A percentile compares a stretch with the other conserved stretches of the same genome.
Conservation (phyloP, 768 basidiomycete species). For the Thelephora ganbajun region DNA sequence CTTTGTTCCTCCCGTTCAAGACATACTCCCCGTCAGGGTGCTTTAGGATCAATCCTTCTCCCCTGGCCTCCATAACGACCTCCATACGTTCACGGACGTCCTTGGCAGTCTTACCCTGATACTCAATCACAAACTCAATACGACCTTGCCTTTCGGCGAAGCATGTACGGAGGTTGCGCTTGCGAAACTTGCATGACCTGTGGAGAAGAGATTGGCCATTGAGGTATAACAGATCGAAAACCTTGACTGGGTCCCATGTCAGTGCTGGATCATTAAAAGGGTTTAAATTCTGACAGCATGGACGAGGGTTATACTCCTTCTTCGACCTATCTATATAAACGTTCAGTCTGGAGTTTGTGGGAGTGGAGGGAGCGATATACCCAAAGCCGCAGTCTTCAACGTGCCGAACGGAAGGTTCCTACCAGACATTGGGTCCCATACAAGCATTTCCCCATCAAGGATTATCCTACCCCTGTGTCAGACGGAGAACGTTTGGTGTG, state of each 20-base stretch:
- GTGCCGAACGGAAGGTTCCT: constrained; percentile 87
- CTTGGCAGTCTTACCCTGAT: constrained; percentile 60
- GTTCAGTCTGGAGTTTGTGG: background rate
- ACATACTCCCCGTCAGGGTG: constrained; percentile 68
- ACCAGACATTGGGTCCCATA: constrained; percentile 87
- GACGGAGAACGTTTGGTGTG: background rate
- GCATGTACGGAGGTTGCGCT: constrained; percentile 58
- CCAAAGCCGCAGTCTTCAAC: constrained; percentile 83
- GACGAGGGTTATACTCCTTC: constrained; percentile 62
- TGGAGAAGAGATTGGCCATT: constrained; percentile 72
- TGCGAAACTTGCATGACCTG: constrained; percentile 60
- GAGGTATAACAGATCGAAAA: constrained; percentile 87
- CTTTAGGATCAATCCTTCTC: constrained; percentile 91
- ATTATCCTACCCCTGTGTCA: constrained; percentile 47
- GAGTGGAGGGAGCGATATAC: constrained; percentile 24
- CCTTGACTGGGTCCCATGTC: constrained; percentile 57
- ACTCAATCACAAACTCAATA: constrained; percentile 65
- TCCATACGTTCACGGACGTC: constrained; percentile 77
- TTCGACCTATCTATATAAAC: constrained; percentile 46
- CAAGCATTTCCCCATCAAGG: constrained; percentile 96
- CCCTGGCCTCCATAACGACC: constrained; percentile 67
- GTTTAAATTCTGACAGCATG: constrained; percentile 56
- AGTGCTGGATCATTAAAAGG: background rate
- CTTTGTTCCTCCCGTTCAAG: constrained; percentile 75
- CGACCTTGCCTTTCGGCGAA: constrained; percentile 62